Evolutionary conservation across 2,329 filamentous ascomycete genomes (phyloP).

Genomic region (Trichoderma sp.): DNA sequence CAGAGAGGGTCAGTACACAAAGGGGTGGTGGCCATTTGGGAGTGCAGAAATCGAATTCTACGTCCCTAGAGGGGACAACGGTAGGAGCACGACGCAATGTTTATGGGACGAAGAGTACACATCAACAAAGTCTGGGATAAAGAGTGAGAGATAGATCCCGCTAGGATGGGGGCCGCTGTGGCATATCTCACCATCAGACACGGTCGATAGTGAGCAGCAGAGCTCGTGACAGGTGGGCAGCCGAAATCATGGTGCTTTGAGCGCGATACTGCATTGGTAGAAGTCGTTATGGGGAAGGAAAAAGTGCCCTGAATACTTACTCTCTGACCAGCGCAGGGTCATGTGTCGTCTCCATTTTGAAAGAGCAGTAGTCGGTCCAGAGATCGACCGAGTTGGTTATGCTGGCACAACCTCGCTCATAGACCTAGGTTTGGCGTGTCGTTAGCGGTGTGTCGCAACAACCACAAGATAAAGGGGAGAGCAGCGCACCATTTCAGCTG

Average conservation of each 20-base stretch:
- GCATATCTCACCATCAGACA: conserved; percentile 68
- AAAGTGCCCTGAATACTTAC: conserved; percentile 80
- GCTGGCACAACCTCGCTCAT: conserved; percentile 90
- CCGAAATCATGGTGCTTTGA: conserved; percentile 42
- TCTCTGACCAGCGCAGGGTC: conserved; percentile 95
- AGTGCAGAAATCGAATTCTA: conserved; percentile 46
- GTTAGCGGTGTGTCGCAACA: background rate
- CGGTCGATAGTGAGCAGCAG: conserved; percentile 40
- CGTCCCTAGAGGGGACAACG: conserved; percentile 35
- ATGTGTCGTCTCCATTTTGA: conserved; percentile 97
- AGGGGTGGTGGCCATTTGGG: conserved; percentile 40
- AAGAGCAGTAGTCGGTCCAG: conserved; percentile 95
- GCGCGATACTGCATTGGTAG: conserved; percentile 45
- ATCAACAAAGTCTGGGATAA: conserved; percentile 61
- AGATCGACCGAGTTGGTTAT: conserved; percentile 92
- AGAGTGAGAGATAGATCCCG: conserved; percentile 64
- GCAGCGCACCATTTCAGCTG: conserved; percentile 84
- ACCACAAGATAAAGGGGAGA: background rate
- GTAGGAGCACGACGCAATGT: conserved; percentile 42
- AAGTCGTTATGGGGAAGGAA: conserved; percentile 66
- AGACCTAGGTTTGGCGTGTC: conserved; percentile 59
- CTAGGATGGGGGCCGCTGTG: conserved; percentile 55
- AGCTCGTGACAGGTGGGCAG: conserved; percentile 35
- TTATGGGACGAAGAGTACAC: conserved; percentile 34
- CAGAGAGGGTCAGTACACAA: conserved; percentile 60